Evolutionary conservation across 2,329 filamentous ascomycete genomes (phyloP).

Genomic region (Geosmithia flava): DNA sequence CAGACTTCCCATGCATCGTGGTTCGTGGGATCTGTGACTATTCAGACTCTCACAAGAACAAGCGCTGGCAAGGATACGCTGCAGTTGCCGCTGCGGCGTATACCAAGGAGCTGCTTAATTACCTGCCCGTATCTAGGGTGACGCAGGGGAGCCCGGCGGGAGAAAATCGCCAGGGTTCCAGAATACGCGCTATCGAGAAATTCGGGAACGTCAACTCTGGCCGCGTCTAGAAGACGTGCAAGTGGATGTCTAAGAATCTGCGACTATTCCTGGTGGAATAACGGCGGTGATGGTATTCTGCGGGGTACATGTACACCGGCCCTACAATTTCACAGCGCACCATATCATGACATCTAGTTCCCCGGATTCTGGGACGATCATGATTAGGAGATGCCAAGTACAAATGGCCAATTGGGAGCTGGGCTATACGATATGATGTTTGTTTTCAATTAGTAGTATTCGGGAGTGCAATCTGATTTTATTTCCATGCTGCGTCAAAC

Average conservation of each 20-base stretch:
- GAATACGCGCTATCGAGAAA: slow-evolving; percentile 10
- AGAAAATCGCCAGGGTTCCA: slow-evolving; percentile 8
- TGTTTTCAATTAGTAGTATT: no score
- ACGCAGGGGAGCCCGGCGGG: background rate
- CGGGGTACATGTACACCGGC: slow-evolving; percentile 12
- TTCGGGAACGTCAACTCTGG: slow-evolving; percentile 17
- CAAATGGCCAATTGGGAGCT: no score
- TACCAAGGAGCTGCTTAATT: slow-evolving; percentile 3
- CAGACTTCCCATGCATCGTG: slow-evolving; percentile 13
- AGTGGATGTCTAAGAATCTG: slow-evolving; percentile 16
- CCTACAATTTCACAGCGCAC: slow-evolving; percentile 4
- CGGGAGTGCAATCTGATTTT: no score
- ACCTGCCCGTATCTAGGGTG: background rate
- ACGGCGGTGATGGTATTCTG: slow-evolving; percentile 7
- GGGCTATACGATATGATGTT: no score
- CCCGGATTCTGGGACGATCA: no score
- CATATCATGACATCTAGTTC: no score
- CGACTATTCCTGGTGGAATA: slow-evolving; percentile 11
- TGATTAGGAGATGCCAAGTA: no score
- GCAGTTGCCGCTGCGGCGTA: slow-evolving; percentile 15
- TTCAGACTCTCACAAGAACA: slow-evolving; percentile 22
- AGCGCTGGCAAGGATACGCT: slow-evolving; percentile 9
- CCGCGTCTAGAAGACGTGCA: slow-evolving; percentile 15
- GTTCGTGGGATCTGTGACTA: slow-evolving; percentile 23
- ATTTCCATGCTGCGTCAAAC: no score